These are phyloP conservation scores for Pelargonium citronellum DNA, from an alignment of 441 rosid genomes.

Conservation along the genomic window DNA sequence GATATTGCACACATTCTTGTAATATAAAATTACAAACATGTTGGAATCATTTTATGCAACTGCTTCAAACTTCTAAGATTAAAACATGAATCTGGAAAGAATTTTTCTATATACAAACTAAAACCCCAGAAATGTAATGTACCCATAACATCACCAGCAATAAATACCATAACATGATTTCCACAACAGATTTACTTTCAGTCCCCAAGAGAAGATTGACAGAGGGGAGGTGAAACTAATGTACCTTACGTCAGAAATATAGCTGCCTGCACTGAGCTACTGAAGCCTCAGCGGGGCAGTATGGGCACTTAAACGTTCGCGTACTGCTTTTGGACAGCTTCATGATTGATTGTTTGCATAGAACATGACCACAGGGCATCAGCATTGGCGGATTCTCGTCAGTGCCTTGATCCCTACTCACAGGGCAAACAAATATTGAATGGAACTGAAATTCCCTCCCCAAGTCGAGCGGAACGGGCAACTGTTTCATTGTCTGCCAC, in stretches of 20 bases:
- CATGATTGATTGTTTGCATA: conserved; percentile 47
- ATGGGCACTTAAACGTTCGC: conserved; percentile 52
- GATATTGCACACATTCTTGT: too few relatives aligned
- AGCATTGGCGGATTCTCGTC: conserved; percentile 57
- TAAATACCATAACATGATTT: neutral
- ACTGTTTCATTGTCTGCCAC: conserved; percentile 46
- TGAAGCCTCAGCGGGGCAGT: conserved; percentile 39
- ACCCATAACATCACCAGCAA: too few relatives aligned
- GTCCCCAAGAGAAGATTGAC: neutral
- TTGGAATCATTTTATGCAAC: too few relatives aligned
- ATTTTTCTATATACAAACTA: neutral
- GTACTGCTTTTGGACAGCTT: conserved; percentile 46
- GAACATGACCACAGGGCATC: conserved; percentile 56
- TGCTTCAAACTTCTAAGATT: too few relatives aligned
- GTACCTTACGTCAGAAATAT: conserved; percentile 28
- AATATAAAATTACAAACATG: too few relatives aligned
- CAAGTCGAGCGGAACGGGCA: conserved; percentile 50
- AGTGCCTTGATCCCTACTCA: conserved; percentile 52
- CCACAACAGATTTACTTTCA: neutral
- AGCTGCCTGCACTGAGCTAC: conserved; percentile 37
- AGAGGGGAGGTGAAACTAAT: neutral
- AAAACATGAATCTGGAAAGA: too few relatives aligned
- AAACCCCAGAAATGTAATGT: neutral
- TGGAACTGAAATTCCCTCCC: conserved; percentile 50
- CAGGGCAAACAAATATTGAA: conserved; percentile 55